Conservation (phyloP, 768 basidiomycete genomes). For the Suillus subluteus region DNA sequence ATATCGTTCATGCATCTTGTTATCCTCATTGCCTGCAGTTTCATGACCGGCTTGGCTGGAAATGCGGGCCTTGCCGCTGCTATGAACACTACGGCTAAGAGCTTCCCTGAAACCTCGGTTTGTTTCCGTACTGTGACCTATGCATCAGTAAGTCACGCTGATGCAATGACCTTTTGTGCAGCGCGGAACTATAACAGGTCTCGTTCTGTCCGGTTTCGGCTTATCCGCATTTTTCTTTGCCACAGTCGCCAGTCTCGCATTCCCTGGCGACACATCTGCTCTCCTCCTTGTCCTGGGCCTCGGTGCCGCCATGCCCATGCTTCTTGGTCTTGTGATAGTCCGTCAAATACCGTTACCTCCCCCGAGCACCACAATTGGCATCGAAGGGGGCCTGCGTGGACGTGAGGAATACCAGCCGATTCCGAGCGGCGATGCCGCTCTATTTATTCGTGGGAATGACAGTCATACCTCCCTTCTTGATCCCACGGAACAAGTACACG, state of each 20-base stretch:
- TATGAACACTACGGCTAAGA: constrained; percentile 83
- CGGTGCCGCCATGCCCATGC: constrained; percentile 80
- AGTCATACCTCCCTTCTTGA: constrained; percentile 30
- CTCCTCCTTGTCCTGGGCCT: constrained; percentile 77
- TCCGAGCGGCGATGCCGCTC: constrained; percentile 19
- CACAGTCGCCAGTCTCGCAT: constrained; percentile 68
- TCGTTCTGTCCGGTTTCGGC: constrained; percentile 87
- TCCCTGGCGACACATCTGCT: constrained; percentile 76
- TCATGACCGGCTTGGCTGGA: constrained; percentile 77
- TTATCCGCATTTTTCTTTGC: constrained; percentile 93
- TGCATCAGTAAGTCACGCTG: background rate
- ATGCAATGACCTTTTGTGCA: constrained; percentile 27
- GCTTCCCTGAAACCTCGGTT: constrained; percentile 73
- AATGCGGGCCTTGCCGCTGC: constrained; percentile 71
- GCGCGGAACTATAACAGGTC: constrained; percentile 76
- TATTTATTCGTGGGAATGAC: constrained; percentile 30
- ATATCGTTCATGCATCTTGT: constrained; percentile 48
- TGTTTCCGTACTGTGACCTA: constrained; percentile 26
- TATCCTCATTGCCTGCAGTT: constrained; percentile 63
- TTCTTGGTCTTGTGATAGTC: constrained; percentile 76
- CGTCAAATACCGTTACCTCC: constrained; percentile 65
- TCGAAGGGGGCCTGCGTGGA: constrained; percentile 24
- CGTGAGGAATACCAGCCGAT: constrained; percentile 27
- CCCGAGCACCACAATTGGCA: constrained; percentile 24
- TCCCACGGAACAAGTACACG: constrained; percentile 21